Base-by-base conservation (phyloP, 169 alveolate species). In the Cryptosporidium ryanae region DNA sequence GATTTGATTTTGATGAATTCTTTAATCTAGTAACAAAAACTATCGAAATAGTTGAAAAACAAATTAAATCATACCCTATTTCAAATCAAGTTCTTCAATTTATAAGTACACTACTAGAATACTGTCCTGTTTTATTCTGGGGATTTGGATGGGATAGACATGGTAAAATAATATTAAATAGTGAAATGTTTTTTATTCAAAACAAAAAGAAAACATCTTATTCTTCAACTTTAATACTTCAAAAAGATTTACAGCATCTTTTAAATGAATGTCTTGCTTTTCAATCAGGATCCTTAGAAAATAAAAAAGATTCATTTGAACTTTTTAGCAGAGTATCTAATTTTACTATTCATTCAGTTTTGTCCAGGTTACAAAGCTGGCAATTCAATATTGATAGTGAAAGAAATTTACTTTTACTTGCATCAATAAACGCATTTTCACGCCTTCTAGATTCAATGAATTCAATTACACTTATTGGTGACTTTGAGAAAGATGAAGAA, bases 141-240 rank as follows among this genome's bases (percentile, higher is more conserved):
- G 87, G 87, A 8, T 65, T 76, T 4, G 87, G 87, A 3, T 76
- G 87, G 87, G 71, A 55, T 21, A 55, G 87, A 18, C 87, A 76
- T 46, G 87, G 76, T 57, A 76, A 61, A 13, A 52, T 76, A 15
- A n/a, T 76, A 25, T 44, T 76, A 5, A 21, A 59, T 13, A 29
- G 21, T 18, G 27, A 5, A 52, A 17, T 52, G 25, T 0, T 6
- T 52, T 5, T 5, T 6, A 61, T 61, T 21, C 21, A 61, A n/a
- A 68, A 55, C 18, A 5, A 49, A 27, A 43, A 18, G 2, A 52
- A 52, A 23, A 34, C 5, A 31, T 29, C 57, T 17, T 25, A 50
- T 7, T 12, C 76, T 12, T n/a, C 44, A 12, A 25, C 70, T 7
- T 29, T 18, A 21, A 76, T 18, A 31, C 7, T 55, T n/a, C 25